Conservation (phyloP, 2,329 filamentous ascomycete genomes). For the Colletotrichum viniferum region DNA sequence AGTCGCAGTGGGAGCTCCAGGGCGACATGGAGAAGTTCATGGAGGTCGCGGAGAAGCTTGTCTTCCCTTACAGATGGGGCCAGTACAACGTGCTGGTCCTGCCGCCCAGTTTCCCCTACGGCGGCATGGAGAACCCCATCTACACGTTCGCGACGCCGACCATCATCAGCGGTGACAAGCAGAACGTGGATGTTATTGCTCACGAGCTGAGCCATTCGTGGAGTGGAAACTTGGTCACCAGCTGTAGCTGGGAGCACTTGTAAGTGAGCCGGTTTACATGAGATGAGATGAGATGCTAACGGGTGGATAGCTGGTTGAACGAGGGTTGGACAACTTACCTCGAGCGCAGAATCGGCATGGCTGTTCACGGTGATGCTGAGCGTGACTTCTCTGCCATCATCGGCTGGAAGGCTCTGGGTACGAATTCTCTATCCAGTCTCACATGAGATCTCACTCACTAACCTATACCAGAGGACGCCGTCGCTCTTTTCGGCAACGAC, state of each 20-base stretch:
- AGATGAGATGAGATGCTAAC: neutral
- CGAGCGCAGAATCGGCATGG: conserved; percentile 81
- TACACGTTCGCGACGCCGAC: conserved; percentile 96
- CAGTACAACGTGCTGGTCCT: conserved; percentile 93
- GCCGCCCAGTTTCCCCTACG: conserved; percentile 89
- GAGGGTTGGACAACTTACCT: conserved; percentile 95
- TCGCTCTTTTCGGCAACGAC: conserved; percentile 78
- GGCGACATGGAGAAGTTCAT: conserved; percentile 92
- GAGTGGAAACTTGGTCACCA: conserved; percentile 86
- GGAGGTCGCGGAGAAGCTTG: conserved; percentile 77
- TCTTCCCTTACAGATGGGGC: conserved; percentile 92
- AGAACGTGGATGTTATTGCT: conserved; percentile 96
- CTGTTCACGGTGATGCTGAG: conserved; percentile 80
- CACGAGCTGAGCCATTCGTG: conserved; percentile 81
- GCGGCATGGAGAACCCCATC: conserved; percentile 90
- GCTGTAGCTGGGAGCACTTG: conserved; percentile 83
- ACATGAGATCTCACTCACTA: neutral
- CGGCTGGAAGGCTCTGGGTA: conserved; percentile 85
- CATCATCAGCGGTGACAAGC: conserved; percentile 86
- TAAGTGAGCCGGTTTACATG: conserved; percentile 37
- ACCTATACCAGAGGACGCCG: conserved; percentile 67
- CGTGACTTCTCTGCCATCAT: conserved; percentile 96
- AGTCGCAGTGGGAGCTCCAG: conserved; percentile 90
- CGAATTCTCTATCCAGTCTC: conserved; percentile 22
- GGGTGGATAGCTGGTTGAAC: conserved; percentile 62